Base-by-base conservation (phyloP, 768 basidiomycete genomes). In the Sutorius australiensis region DNA sequence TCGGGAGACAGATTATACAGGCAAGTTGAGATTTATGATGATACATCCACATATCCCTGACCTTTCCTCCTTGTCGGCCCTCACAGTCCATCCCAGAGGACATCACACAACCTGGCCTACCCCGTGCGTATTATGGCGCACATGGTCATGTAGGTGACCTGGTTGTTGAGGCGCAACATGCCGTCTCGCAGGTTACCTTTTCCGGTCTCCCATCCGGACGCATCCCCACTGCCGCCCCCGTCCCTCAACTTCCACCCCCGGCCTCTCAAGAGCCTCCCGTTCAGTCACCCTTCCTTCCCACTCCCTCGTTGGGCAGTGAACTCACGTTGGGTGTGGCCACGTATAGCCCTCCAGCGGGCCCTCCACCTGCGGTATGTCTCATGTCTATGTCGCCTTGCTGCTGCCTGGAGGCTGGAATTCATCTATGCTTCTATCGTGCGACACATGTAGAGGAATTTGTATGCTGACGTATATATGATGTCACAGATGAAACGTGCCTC, bases 51-150 rank as follows among this genome's bases (percentile, higher is more conserved):
- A 34, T 17, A 34, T 13, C 19, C 28, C 39, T 61, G 42, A 63
- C 50, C 28, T 38, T 32, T 14, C 28, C 44, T 11, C 12, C 54
- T 31, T 44, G 12, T 40, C 31, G 6, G 50, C 10, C 30, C 5
- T 7, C 37, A n/a, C 33, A 88, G 82, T 89, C 88, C 76, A 86
- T 97, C 13, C 83, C 91, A 1, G 81, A 90, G 54, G 86, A 89
- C n/a, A 69, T 73, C 17, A 92, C 91, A 0, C 82, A 85, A 47
- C 92, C 92, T 16, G 94, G 94, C 24, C 74, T 87, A 32, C 79
- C 87, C 2, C 80, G 93, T 16, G 76, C 80, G 12, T 76, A 85
- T 55, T 98, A 95, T 65, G 75, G 76, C 39, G 83, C 82, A 1
- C 87, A 87, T 48, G 68, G 77, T 42, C 82, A 77, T 57, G 85